phyloP scores from a whole-genome alignment of 768 basidiomycete species.

The Psilocybe cubensis region DNA sequence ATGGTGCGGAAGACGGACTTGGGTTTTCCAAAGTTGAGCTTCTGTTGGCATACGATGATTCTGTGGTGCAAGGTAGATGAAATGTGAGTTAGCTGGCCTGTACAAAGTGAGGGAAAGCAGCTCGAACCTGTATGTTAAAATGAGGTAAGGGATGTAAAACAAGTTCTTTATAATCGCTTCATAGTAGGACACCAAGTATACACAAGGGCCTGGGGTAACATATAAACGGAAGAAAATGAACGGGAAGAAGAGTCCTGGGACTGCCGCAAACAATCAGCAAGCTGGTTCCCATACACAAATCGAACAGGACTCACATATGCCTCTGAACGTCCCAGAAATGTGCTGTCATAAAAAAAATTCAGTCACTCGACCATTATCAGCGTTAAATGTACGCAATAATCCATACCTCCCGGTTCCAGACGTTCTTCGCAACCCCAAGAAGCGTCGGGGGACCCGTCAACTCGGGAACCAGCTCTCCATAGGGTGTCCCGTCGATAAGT shows the following conservation, averaged over 20 bases:
- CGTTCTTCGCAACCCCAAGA: constrained; percentile 2
- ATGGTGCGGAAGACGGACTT: constrained; percentile 8
- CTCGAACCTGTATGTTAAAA: constrained; percentile 11
- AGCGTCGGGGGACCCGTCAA: neutral
- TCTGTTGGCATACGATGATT: constrained; percentile 14
- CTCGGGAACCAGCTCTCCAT: neutral
- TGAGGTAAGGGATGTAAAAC: constrained; percentile 10
- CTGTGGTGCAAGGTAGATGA: neutral
- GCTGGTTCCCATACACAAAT: too few relatives aligned
- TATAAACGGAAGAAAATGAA: constrained; percentile 10
- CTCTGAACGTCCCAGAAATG: constrained; percentile 13
- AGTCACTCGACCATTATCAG: neutral
- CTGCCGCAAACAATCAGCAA: neutral
- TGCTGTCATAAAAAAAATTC: neutral
- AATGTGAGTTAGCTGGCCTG: neutral
- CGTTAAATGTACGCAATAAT: neutral
- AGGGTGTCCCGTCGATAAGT: neutral
- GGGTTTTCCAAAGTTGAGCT: constrained; percentile 7
- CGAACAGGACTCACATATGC: constrained; percentile 8
- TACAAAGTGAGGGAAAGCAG: neutral
- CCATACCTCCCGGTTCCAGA: constrained; percentile 9
- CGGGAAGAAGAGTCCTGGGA: constrained; percentile 5
- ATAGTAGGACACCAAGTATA: neutral
- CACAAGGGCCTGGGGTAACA: constrained; percentile 9
- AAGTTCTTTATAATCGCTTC: constrained; percentile 10